A percentile compares a stretch with the other conserved stretches of the same genome.
Conservation (phyloP, 2,329 filamentous ascomycete genomes). For the Claviceps fusiformis region DNA sequence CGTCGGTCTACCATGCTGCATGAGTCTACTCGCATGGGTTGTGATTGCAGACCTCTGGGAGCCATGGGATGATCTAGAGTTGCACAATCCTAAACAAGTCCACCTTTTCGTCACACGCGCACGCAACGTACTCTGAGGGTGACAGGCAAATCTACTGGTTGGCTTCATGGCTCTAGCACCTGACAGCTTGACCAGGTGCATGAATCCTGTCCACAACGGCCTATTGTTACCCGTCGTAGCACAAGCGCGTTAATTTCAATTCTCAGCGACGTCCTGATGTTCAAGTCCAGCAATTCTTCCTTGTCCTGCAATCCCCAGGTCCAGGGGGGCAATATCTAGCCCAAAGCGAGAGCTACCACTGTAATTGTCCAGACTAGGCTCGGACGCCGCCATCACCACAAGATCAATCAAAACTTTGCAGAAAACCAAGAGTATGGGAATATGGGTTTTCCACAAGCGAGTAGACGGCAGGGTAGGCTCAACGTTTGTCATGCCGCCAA, state of each 20-base stretch:
- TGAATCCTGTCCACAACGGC: not conserved
- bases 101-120: slow-evolving; percentile 1
- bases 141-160: not conserved
- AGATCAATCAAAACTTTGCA: too few relatives aligned
- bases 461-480: not conserved
- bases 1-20: not conserved
- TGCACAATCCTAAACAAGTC: slow-evolving; percentile 1
- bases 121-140: not conserved
- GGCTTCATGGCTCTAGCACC: not conserved
- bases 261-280: not conserved
- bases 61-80: slow-evolving; percentile 1
- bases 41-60: not conserved
- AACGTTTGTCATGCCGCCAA: not conserved
- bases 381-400: too few relatives aligned
- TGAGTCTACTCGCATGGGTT: not conserved
- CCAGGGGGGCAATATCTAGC: too few relatives aligned
- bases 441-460: not conserved
- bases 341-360: not conserved
- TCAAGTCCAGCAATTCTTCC: not conserved
- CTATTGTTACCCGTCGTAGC: not conserved
- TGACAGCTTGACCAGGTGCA: not conserved
- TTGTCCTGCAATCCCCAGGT: too few relatives aligned
- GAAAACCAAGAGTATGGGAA: too few relatives aligned
- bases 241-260: not conserved
- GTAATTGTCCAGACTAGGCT: not conserved